A percentile compares a stretch with the other conserved stretches of the same genome.
Conservation (phyloP, 139 green algal species). For the Chlorella sp. region DNA sequence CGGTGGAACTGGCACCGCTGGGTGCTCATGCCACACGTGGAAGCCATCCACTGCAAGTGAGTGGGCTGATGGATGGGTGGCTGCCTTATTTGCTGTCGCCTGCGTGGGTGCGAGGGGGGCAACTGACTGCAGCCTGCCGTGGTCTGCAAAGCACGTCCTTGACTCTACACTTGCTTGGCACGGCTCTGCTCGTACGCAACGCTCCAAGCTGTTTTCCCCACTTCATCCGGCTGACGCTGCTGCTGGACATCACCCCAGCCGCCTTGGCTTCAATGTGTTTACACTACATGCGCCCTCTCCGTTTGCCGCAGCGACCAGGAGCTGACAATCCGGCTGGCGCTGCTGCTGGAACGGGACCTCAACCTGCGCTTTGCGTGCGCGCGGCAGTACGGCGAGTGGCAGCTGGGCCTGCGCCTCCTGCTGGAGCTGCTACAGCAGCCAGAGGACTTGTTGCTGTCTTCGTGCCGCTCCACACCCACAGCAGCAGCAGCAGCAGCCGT, state of each 20-base stretch:
- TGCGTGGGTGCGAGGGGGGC: too few species aligned
- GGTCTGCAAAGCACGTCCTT: too few species aligned
- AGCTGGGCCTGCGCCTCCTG: conserved; percentile 40
- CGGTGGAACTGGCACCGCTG: conserved; percentile 17
- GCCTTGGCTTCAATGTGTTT: too few species aligned
- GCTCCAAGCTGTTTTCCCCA: too few species aligned
- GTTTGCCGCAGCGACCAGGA: conserved; percentile 20
- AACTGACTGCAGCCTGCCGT: too few species aligned
- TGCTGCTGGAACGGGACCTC: conserved; percentile 57
- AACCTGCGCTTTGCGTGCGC: conserved; percentile 37
- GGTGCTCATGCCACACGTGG: not conserved
- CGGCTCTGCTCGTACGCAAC: too few species aligned
- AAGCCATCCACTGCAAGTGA: conserved; percentile 5
- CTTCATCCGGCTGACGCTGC: not conserved
- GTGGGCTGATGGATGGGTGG: not conserved
- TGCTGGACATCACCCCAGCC: too few species aligned
- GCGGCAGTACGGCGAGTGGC: conserved; percentile 34
- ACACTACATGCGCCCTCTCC: not conserved
- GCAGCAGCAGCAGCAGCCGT: not conserved
- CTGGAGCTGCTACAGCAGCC: conserved; percentile 48
- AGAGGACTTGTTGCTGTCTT: conserved; percentile 17
- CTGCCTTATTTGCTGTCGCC: too few species aligned
- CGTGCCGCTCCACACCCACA: not conserved
- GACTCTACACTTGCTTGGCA: not conserved
- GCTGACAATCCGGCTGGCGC: conserved; percentile 45